These are phyloP conservation scores for Sporothrix euskadiensis DNA, from an alignment of 2,329 filamentous ascomycete genomes.

Conservation along the genomic window DNA sequence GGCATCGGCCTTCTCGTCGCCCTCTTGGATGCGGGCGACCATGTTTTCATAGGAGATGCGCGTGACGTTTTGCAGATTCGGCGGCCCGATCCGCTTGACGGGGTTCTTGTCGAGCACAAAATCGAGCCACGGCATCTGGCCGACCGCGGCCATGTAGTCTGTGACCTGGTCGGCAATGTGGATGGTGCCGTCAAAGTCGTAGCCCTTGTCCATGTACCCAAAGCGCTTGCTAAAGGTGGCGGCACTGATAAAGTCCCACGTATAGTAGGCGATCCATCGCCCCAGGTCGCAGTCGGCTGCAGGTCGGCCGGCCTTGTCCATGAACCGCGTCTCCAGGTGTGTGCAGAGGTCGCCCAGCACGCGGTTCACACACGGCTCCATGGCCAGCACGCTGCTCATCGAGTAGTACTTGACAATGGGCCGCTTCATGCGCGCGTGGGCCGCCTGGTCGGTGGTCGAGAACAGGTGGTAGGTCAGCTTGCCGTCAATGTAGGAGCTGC, in stretches of 20 bases:
- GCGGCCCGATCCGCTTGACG: neutral
- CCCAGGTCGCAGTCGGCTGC: neutral
- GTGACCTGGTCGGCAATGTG: conserved; percentile 38
- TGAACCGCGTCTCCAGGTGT: neutral
- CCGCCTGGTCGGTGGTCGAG: conserved; percentile 38
- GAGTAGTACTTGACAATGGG: conserved; percentile 44
- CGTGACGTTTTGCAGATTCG: conserved; percentile 1
- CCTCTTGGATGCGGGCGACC: neutral
- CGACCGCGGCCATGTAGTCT: conserved; percentile 38
- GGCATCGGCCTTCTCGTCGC: neutral
- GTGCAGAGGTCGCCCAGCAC: conserved; percentile 37
- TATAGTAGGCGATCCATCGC: neutral
- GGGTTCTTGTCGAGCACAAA: conserved; percentile 44
- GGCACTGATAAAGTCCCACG: neutral
- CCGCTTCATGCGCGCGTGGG: conserved; percentile 42
- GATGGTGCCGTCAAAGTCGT: conserved; percentile 45
- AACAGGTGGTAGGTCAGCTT: conserved; percentile 44
- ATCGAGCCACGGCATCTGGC: conserved; percentile 42
- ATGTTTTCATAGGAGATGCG: conserved; percentile 15
- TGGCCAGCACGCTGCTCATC: conserved; percentile 38
- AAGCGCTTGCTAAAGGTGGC: neutral
- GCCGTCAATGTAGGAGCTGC: conserved; percentile 36
- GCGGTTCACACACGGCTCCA: conserved; percentile 49
- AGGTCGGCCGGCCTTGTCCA: neutral
- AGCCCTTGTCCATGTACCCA: conserved; percentile 34